Base-by-base conservation (phyloP, 2,329 filamentous ascomycete species). In the Fusarium verticillioides region DNA sequence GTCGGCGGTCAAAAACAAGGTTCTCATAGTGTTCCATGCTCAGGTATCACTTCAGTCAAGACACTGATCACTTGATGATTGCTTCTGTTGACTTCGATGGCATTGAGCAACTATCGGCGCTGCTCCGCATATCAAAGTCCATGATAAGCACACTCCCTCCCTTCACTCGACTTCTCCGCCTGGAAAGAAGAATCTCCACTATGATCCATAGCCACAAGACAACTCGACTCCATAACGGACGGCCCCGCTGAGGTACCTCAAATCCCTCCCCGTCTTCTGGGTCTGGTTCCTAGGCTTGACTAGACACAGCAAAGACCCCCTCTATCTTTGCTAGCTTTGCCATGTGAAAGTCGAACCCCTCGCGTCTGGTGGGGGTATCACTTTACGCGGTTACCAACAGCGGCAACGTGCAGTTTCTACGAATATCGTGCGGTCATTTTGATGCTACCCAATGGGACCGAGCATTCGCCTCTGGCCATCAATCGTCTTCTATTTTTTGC, bases 71-170 rank as follows among this genome's bases (percentile, higher is more conserved):
- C 28, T 40, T 42, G n/a, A 47, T 34, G 21, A 28, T 28, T 47
- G 23, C 52, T 36, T 42, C 16, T 43, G 12, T 34, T 53, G 26
- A 30, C 40, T n/a, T 63, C 50, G 54, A 67, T 46, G 52, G 43
- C 44, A 57, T 56, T 46, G 37, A 47, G 46, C 34, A 26, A 61
- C 58, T 49, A 18, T 36, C 4, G 7, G 37, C 40, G n/a, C 47
- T 47, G 28, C 49, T 57, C 44, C 54, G 58, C 58, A 62, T 52
- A 69, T 69, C 44, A 56, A 49, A 46, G 37, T 59, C 57, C 34
- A 37, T 69, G 75, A 78, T 78, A 78, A 53, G n/a, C 63, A 64
- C 76, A 78, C 76, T 71, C 76, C 75, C 73, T 68, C 64, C 69
- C 40, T 36, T 34, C 28, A 47, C 28, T 44, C 30, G 26, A 40